Conservation (phyloP, 805 yeast genomes). For the Hanseniaspora singularis region DNA sequence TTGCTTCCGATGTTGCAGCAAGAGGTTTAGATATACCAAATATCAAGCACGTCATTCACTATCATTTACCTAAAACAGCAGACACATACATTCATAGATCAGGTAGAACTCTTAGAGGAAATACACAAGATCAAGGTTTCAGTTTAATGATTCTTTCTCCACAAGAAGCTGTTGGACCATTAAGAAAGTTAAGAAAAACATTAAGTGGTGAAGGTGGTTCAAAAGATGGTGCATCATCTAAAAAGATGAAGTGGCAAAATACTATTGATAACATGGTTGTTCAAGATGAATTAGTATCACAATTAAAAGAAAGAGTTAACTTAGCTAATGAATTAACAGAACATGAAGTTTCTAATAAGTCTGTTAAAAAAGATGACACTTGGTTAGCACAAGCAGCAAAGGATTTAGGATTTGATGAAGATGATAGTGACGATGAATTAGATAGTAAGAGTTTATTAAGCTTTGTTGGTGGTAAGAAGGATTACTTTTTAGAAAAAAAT, state of each 20-base stretch:
- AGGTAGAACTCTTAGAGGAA: slow-evolving; percentile 96
- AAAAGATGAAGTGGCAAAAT: slow-evolving; percentile 34
- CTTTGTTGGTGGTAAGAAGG: slow-evolving; percentile 42
- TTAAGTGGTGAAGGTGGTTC: slow-evolving; percentile 33
- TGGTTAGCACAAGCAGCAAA: slow-evolving; percentile 90
- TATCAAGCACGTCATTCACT: slow-evolving; percentile 89
- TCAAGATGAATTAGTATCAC: slow-evolving; percentile 60
- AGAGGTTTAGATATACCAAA: slow-evolving; percentile 88
- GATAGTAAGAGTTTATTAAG: slow-evolving; percentile 7
- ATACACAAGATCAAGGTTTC: slow-evolving; percentile 56
- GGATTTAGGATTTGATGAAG: slow-evolving; percentile 71
- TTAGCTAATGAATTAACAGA: slow-evolving; percentile 70
- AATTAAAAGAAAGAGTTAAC: slow-evolving; percentile 54
- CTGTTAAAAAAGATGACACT: slow-evolving; percentile 52
- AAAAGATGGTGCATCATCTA: slow-evolving; percentile 6
- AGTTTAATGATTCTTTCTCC: slow-evolving; percentile 87
- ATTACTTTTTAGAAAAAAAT: slow-evolving; percentile 43
- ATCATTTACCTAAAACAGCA: slow-evolving; percentile 87
- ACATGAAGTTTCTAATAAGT: slow-evolving; percentile 46
- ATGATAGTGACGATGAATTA: slow-evolving; percentile 43
- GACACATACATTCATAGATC: slow-evolving; percentile 92
- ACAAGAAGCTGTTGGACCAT: slow-evolving; percentile 82
- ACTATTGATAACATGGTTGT: slow-evolving; percentile 62
- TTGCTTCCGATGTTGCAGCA: slow-evolving; percentile 97
- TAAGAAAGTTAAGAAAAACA: slow-evolving; percentile 56